Evolutionary conservation across 768 basidiomycete species (phyloP).

Genomic region (Mycena vitilis): DNA sequence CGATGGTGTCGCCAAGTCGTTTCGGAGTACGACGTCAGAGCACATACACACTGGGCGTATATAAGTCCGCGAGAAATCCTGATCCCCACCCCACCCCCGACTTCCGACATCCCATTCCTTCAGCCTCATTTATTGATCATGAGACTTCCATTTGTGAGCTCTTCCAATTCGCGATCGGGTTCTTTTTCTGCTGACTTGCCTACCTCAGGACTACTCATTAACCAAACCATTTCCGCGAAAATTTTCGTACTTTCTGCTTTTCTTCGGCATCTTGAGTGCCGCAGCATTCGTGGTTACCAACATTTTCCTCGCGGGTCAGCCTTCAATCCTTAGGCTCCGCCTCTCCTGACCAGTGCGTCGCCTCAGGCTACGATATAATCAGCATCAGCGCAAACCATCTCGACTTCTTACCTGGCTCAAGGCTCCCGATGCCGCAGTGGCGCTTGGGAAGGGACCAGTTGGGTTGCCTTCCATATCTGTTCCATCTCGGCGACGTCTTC

Average conservation of each 20-base stretch:
- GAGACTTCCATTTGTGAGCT: too few relatives aligned
- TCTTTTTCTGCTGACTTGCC: too few relatives aligned
- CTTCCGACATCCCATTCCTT: too few relatives aligned
- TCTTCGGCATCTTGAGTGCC: not conserved
- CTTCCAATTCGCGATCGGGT: too few relatives aligned
- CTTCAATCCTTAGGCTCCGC: too few relatives aligned
- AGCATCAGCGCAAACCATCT: not conserved
- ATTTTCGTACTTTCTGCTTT: not conserved
- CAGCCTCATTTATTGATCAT: too few relatives aligned
- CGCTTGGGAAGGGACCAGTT: not conserved
- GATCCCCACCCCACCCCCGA: too few relatives aligned
- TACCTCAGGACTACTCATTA: not conserved
- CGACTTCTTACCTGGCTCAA: not conserved
- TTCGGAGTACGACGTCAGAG: too few relatives aligned
- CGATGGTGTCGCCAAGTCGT: too few relatives aligned
- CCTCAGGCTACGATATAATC: not conserved
- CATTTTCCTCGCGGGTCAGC: not conserved
- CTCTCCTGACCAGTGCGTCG: too few relatives aligned
- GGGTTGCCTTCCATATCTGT: not conserved
- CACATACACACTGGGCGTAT: too few relatives aligned
- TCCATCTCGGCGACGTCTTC: slow-evolving; percentile 2
- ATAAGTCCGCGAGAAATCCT: too few relatives aligned
- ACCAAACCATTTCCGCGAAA: not conserved
- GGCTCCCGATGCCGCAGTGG: not conserved
- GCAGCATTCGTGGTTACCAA: not conserved